These are phyloP conservation scores for Russula abietina DNA, from an alignment of 768 basidiomycete species.

Conservation along the genomic window DNA sequence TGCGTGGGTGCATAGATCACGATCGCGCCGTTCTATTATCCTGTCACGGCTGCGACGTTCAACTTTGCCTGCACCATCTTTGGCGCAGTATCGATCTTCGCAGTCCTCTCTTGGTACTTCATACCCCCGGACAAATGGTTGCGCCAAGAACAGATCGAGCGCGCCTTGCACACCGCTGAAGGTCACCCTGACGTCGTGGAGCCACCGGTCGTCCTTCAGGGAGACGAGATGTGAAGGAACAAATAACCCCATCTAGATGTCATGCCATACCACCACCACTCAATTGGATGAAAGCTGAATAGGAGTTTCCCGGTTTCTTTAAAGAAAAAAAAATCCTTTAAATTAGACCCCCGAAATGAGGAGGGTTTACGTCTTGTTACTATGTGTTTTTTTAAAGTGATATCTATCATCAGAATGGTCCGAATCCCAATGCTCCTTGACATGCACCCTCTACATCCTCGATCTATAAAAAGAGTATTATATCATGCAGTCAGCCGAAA, in stretches of 20 bases:
- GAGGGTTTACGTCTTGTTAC: neutral
- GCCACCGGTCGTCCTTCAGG: neutral
- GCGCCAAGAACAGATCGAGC: conserved; percentile 52
- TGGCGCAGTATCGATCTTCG: conserved; percentile 71
- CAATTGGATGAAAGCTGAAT: neutral
- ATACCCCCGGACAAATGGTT: conserved; percentile 80
- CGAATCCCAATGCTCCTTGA: conserved; percentile 62
- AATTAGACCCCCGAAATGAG: neutral
- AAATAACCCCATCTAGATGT: neutral
- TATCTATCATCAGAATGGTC: conserved; percentile 40
- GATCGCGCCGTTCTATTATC: conserved; percentile 85
- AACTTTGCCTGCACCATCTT: conserved; percentile 85
- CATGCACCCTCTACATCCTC: conserved; percentile 77
- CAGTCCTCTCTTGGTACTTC: conserved; percentile 69
- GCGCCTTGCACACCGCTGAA: conserved; percentile 36
- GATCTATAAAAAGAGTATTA: conserved; percentile 36
- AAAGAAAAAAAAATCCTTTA: neutral
- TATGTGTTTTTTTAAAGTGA: neutral
- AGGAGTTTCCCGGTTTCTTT: neutral
- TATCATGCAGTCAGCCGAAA: neutral
- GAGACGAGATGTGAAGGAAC: neutral
- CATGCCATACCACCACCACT: neutral
- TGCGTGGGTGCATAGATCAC: too few relatives aligned
- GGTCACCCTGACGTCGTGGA: conserved; percentile 6
- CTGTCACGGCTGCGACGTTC: conserved; percentile 67